Percentiles rank a stretch among this genome's conserved stretches.
Evolutionary conservation across 768 basidiomycete species (phyloP).

Genomic region (Rhizopogon vulgaris): DNA sequence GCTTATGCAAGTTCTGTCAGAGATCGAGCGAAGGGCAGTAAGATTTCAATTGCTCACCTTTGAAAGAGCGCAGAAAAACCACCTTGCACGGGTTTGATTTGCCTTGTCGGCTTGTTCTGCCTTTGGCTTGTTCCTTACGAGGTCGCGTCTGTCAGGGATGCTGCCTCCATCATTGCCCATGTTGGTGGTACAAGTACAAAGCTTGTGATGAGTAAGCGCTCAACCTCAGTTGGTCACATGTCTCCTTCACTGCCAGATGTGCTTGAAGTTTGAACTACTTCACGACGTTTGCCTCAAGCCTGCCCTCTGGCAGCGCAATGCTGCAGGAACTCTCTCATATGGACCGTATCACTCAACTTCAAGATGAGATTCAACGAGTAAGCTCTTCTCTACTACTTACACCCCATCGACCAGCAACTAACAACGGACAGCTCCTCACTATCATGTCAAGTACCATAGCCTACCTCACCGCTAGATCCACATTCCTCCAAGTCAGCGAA

Average conservation of each 20-base stretch:
- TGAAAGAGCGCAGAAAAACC: slow-evolving; percentile 93
- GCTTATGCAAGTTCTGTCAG: slow-evolving; percentile 38
- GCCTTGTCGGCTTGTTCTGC: slow-evolving; percentile 88
- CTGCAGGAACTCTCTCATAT: slow-evolving; percentile 90
- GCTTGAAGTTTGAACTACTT: too few species aligned
- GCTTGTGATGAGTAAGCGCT: not conserved
- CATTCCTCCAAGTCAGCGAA: slow-evolving; percentile 71
- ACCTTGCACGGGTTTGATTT: slow-evolving; percentile 79
- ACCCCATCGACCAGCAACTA: not conserved
- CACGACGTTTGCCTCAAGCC: not conserved
- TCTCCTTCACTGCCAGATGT: too few species aligned
- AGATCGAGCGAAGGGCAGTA: not conserved
- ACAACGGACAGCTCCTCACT: slow-evolving; percentile 58
- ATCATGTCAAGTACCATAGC: slow-evolving; percentile 83
- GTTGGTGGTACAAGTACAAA: slow-evolving; percentile 8
- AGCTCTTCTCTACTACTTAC: slow-evolving; percentile 4
- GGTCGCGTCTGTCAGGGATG: slow-evolving; percentile 77
- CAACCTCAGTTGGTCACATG: too few species aligned
- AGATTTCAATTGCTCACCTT: slow-evolving; percentile 52
- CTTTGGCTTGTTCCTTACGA: slow-evolving; percentile 71
- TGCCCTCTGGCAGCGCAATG: slow-evolving; percentile 56
- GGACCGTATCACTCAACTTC: slow-evolving; percentile 94
- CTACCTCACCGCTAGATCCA: slow-evolving; percentile 72
- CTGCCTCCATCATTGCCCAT: slow-evolving; percentile 92
- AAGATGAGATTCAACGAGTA: slow-evolving; percentile 90